Base-by-base conservation (phyloP, 2,329 filamentous ascomycete genomes). In the Lasiodiplodia gonubiensis region DNA sequence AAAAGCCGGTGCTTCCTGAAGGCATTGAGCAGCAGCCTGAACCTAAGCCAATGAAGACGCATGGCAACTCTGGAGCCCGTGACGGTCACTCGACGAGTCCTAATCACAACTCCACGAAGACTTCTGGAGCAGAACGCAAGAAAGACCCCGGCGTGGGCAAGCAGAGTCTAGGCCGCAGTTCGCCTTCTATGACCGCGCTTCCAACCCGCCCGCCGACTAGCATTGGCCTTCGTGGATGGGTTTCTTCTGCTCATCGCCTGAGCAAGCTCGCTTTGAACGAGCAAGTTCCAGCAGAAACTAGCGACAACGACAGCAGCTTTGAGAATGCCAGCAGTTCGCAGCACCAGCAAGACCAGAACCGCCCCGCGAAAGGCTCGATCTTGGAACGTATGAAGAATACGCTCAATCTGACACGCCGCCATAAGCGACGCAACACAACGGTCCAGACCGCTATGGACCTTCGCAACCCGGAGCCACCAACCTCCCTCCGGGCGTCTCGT, bases 381-480 rank as follows among this genome's bases (percentile, higher is more conserved):
- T 14, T 61, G 1, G 39, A 63, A 21, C 27, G 14, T 3, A 63
- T 51, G 39, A 61, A 49, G 57, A 14, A 61, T 8, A 33, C 57
- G 1, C 21, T 61, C 25, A 61, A 23, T n/a, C n/a, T 25, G 7
- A 10, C 18, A 4, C 57, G 39, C 16, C 42, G 39, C 18, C 57
- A 61, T 25, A 48, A 46, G 25, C 57, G 42, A 27, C 16, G 39
- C 14, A 48, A 61, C 39, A 61, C 39, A 5, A 30, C 39, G 21
- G 16, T 49, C 18, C 57, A 61, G 35, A 61, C 39, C 4, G 42
- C 42, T 10, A 33, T 61, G 11, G 57, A 61, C 10, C 37, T 59
- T 4, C 21, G 12, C 4, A n/a, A 33, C 7, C n/a, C 42, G 10
- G 25, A 21, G 16, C 21, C 23, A 16, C 14, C 10, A 10, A n/a